These are phyloP conservation scores for Hypholoma fasciculare DNA, from an alignment of 768 basidiomycete genomes.

Conservation along the genomic window DNA sequence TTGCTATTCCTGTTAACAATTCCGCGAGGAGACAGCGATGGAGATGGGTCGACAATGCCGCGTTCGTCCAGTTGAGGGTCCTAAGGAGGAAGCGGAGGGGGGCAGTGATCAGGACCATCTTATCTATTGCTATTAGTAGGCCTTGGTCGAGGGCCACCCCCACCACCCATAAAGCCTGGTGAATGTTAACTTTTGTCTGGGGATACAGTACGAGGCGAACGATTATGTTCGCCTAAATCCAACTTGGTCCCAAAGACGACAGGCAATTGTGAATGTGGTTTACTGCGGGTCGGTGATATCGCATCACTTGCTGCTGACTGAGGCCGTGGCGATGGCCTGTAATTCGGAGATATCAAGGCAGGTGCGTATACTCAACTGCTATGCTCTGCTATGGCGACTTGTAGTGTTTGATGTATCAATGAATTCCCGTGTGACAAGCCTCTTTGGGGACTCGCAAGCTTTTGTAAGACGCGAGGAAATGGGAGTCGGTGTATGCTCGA, in stretches of 20 bases:
- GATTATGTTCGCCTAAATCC: conserved; percentile 16
- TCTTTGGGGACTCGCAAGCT: too few relatives aligned
- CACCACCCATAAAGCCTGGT: conserved; percentile 23
- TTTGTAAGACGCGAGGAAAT: too few relatives aligned
- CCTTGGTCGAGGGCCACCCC: conserved; percentile 22
- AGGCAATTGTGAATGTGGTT: conserved; percentile 5
- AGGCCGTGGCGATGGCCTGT: conserved; percentile 63
- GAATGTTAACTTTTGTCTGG: conserved; percentile 34
- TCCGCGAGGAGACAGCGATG: conserved; percentile 20
- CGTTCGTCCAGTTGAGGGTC: conserved; percentile 32
- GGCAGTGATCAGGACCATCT: conserved; percentile 42
- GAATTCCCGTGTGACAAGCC: too few relatives aligned
- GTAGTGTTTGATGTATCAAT: too few relatives aligned
- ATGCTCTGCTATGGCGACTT: too few relatives aligned
- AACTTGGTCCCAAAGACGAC: conserved; percentile 10
- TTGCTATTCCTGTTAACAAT: too few relatives aligned
- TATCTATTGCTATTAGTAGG: conserved; percentile 31
- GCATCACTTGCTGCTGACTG: conserved; percentile 61
- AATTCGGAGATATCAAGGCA: conserved; percentile 40
- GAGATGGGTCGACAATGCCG: conserved; percentile 22
- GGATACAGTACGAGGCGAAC: conserved; percentile 40
- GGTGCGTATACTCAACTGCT: conserved; percentile 19
- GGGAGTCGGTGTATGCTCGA: too few relatives aligned
- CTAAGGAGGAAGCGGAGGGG: conserved; percentile 63
- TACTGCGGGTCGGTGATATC: conserved; percentile 37